A percentile compares a stretch with the other conserved stretches of the same genome.
Evolutionary conservation across 2,329 filamentous ascomycete genomes (phyloP).

Genomic region (Sarocladiaceae sp.): DNA sequence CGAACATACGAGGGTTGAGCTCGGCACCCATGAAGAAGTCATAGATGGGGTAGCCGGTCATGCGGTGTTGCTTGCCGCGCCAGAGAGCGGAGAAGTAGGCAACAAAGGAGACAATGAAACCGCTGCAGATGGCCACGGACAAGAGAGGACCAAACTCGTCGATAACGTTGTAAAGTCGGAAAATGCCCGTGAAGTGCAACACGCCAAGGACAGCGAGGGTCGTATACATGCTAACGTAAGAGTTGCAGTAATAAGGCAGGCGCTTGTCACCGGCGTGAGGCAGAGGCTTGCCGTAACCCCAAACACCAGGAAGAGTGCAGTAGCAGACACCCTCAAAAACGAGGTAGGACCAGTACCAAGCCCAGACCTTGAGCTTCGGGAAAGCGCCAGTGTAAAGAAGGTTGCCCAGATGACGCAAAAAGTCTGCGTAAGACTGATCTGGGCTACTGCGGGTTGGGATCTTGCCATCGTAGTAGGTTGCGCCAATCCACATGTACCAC

Average conservation of each 20-base stretch:
- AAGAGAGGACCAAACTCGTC: conserved; percentile 94
- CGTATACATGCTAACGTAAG: conserved; percentile 78
- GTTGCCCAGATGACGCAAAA: conserved; percentile 64
- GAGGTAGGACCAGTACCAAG: conserved; percentile 93
- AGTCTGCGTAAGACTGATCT: conserved; percentile 68
- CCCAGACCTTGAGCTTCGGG: conserved; percentile 78
- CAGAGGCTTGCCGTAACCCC: conserved; percentile 82
- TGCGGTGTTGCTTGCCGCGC: conserved; percentile 82
- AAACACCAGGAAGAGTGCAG: conserved; percentile 80
- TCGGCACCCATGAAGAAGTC: conserved; percentile 95
- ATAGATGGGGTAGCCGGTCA: conserved; percentile 82
- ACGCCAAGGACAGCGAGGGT: conserved; percentile 68
- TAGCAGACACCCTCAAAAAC: conserved; percentile 81
- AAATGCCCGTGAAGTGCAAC: conserved; percentile 78
- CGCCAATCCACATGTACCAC: conserved; percentile 99
- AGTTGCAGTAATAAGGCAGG: conserved; percentile 92
- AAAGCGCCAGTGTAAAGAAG: conserved; percentile 82
- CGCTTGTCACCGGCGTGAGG: conserved; percentile 79
- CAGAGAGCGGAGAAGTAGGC: conserved; percentile 82
- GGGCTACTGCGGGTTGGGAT: conserved; percentile 59
- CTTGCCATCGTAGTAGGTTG: conserved; percentile 85
- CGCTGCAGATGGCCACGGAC: conserved; percentile 87
- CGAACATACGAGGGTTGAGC: conserved; percentile 83
- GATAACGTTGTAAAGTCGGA: conserved; percentile 86
- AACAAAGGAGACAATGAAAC: conserved; percentile 75